phyloP scores from a whole-genome alignment of 805 yeast genomes.

The Cyberlindnera euphorbiae region DNA sequence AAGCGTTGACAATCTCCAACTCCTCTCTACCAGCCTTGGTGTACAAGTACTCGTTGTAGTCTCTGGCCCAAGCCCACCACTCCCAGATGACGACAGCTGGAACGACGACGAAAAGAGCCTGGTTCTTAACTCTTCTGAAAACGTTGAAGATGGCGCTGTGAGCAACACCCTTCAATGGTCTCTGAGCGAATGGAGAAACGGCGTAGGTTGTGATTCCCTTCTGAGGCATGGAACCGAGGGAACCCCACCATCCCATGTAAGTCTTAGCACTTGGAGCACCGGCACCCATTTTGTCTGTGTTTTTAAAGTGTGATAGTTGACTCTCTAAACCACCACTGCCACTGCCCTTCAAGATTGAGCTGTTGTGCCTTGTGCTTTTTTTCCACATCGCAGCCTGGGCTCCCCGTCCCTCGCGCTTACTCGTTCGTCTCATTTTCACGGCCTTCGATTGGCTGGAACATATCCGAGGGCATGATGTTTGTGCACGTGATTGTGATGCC shows the following conservation, averaged over 20 bases:
- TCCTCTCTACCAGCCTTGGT: slow-evolving; percentile 98
- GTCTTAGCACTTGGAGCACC: slow-evolving; percentile 64
- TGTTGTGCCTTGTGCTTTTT: slow-evolving; percentile 7
- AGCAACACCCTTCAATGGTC: slow-evolving; percentile 82
- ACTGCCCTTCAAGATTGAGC: no score
- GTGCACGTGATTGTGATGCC: no score
- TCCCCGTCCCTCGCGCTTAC: slow-evolving; percentile 5
- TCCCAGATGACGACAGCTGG: slow-evolving; percentile 82
- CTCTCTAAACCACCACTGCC: no score
- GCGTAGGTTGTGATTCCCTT: slow-evolving; percentile 84
- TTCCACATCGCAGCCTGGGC: background rate
- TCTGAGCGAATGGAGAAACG: slow-evolving; percentile 90
- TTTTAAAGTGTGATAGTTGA: slow-evolving; percentile 2
- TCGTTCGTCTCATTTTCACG: slow-evolving; percentile 10
- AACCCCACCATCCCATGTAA: slow-evolving; percentile 98
- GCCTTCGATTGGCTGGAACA: slow-evolving; percentile 14
- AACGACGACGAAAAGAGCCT: slow-evolving; percentile 67
- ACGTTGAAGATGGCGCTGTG: slow-evolving; percentile 88
- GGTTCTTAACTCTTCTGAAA: slow-evolving; percentile 89
- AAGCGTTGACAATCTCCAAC: slow-evolving; percentile 57
- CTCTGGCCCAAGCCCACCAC: slow-evolving; percentile 83
- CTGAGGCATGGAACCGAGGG: slow-evolving; percentile 81
- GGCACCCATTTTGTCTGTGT: slow-evolving; percentile 42
- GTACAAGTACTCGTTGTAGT: slow-evolving; percentile 89
- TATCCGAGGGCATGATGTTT: background rate